Base-by-base conservation (phyloP, 2,329 filamentous ascomycete species). In the Ceratocystis eucalypticola region DNA sequence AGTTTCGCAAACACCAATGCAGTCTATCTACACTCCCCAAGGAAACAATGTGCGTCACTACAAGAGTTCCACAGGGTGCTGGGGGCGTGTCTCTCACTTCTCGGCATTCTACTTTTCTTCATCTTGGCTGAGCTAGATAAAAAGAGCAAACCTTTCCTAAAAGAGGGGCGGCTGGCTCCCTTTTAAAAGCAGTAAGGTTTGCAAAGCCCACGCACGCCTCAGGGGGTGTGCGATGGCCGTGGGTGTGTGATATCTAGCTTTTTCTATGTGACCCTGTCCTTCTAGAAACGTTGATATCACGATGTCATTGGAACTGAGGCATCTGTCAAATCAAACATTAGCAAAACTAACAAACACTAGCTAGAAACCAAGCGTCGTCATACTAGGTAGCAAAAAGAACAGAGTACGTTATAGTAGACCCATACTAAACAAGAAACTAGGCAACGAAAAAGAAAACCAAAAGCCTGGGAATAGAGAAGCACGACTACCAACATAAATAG, bases 141-240 rank as follows among this genome's bases (percentile, higher is more conserved):
- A 17, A 33, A 59, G 53, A 59, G 53, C 25, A 59, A 59, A 33
- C 53, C 53, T 37, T 33, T 59, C 53, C 53, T 30, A 59, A 59
- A 59, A 33, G 28, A 59, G 53, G 28, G 17, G 10, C 25, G 22
- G 22, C 20, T 25, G 20, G 22, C 25, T 57, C 53, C 28, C 28
- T 37, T 59, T 59, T 30, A 30, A 59, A 59, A 59, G 28, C 28
- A 59, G 53, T 59, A 30, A 59, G 33, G 28, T 33, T 33, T 33
- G 28, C 22, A 37, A 37, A 59, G 20, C n/a, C 22, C 53, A 25
- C 53, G 17, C 53, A 33, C 53, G 20, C 53, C 53, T 30, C 53
- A n/a, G 25, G 33, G 53, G 53, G 53, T 59, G 53, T 17, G 7
- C 30, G 53, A 17, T 30, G 46, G 17, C n/a, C 10, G 37, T 50